Percentiles rank a stretch among this genome's conserved stretches.
Conservation (phyloP, 495 filamentous ascomycete genomes). For the Penicillium herquei region DNA sequence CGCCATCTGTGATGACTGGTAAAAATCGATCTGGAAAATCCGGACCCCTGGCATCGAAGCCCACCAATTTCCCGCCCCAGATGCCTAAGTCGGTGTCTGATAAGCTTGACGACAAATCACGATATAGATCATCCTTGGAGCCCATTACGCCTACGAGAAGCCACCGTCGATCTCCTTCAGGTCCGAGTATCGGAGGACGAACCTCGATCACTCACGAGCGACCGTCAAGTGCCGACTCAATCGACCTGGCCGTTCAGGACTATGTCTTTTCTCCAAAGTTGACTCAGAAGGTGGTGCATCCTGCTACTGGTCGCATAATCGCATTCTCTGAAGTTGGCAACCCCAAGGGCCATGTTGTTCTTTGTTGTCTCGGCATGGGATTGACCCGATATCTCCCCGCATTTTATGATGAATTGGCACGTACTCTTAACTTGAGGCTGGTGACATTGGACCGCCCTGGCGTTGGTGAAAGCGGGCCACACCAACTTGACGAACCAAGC, state of each 20-base stretch:
- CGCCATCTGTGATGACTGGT: constrained; percentile 59
- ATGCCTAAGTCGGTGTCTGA: constrained; percentile 36
- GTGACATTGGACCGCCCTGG: constrained; percentile 95
- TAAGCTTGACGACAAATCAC: constrained; percentile 35
- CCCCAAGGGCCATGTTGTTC: constrained; percentile 84
- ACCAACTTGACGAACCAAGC: constrained; percentile 67
- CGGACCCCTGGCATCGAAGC: constrained; percentile 44
- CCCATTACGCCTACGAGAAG: constrained; percentile 35
- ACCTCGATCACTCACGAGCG: constrained; percentile 45
- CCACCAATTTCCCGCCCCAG: constrained; percentile 40
- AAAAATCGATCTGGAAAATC: constrained; percentile 48
- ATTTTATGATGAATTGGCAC: constrained; percentile 95
- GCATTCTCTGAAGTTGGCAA: constrained; percentile 97
- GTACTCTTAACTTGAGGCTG: constrained; percentile 81
- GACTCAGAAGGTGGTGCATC: constrained; percentile 81
- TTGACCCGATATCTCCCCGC: constrained; percentile 93
- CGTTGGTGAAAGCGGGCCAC: constrained; percentile 86
- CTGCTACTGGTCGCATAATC: constrained; percentile 81
- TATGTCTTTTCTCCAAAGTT: constrained; percentile 81
- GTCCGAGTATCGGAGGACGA: constrained; percentile 30
- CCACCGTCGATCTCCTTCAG: constrained; percentile 42
- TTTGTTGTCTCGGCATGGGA: constrained; percentile 98
- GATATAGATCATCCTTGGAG: constrained; percentile 38
- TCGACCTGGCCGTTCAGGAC: constrained; percentile 83
- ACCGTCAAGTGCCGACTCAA: constrained; percentile 76